Evolutionary conservation across 1,284 basidiomycete genomes (phyloP), one percentile per base, ranked within the genome.

Genomic region (Fereydounia khargensis): DNA sequence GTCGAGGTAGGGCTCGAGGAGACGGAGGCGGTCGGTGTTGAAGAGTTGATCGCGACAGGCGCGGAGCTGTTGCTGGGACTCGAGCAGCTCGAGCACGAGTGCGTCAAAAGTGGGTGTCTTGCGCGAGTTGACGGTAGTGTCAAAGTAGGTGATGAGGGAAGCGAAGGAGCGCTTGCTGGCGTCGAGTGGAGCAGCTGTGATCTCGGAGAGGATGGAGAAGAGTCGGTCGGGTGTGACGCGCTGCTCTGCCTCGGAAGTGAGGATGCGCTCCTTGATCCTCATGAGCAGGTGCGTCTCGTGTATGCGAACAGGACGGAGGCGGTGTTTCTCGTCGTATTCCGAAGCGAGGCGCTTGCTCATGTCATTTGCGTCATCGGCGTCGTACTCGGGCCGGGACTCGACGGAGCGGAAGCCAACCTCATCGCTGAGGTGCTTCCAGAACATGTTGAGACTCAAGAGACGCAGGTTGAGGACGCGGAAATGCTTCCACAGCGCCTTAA

Each of bases 151-250:
- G n/a, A n/a, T n/a, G n/a, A n/a, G n/a, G n/a, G n/a, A n/a, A n/a
- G n/a, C n/a, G n/a, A n/a, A n/a, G n/a, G n/a, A n/a, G n/a, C n/a
- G 30, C 76, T 72, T 19, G 75, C 76, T 13, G 53, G 53, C 14
- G 83, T 68, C 3, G 75, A 80, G 3, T 51, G 68, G 6, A 74
- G 57, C 23, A 21, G 25, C 77, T 77, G 0, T 79, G 73, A 13
- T 75, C 62, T 9, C 73, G 72, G 44, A 20, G 7, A 86, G 70
- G 10, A 80, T 71, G 1, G 82, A 81, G 8, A 85, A 63, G 27
- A 85, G 74, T 37, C 82, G 80, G 16, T 65, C 47, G 40, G 81
- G 73, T 20, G 79, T 77, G 16, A 82, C 77, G 18, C 68, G 61
- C 53, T 80, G 72, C 23, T 76, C 61, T 1, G 62, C 54, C 55